Conservation (phyloP, 2,329 filamentous ascomycete genomes). For the Aspergillus sp. region DNA sequence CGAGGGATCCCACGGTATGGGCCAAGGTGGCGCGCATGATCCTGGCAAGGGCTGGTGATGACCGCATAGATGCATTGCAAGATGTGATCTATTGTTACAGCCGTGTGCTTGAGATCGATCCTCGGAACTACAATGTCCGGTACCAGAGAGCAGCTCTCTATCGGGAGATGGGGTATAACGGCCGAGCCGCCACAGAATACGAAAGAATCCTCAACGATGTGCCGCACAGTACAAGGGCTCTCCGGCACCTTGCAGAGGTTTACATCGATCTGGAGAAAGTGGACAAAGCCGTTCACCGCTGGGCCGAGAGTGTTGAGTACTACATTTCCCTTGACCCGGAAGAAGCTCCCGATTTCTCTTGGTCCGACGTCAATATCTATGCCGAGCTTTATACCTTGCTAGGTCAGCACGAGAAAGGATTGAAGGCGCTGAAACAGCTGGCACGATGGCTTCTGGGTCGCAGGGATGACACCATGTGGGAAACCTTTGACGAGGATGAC, state of each 20-base stretch:
- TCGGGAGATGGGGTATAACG: constrained; percentile 48
- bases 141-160: constrained; percentile 57
- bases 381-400: constrained; percentile 73
- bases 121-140: constrained; percentile 52
- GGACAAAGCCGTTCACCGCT: constrained; percentile 49
- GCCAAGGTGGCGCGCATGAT: constrained; percentile 56
- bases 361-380: constrained; percentile 84
- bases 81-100: constrained; percentile 55
- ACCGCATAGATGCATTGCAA: constrained; percentile 42
- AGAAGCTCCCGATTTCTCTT: constrained; percentile 54
- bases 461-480: constrained; percentile 73
- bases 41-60: constrained; percentile 47
- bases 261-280: constrained; percentile 54
- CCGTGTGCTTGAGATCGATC: constrained; percentile 54
- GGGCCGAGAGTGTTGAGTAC: constrained; percentile 53
- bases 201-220: constrained; percentile 54
- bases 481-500: constrained; percentile 68
- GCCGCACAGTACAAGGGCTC: constrained; percentile 54
- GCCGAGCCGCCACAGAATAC: constrained; percentile 51
- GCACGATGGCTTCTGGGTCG: constrained; percentile 82
- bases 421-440: constrained; percentile 68
- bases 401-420: constrained; percentile 63
- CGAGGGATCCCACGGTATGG: constrained; percentile 57
- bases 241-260: constrained; percentile 57
- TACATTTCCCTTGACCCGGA: constrained; percentile 46